Evolutionary conservation across 2,329 filamentous ascomycete genomes (phyloP), one percentile per base, ranked within the genome.

Genomic region (Herpotrichia juniperi): DNA sequence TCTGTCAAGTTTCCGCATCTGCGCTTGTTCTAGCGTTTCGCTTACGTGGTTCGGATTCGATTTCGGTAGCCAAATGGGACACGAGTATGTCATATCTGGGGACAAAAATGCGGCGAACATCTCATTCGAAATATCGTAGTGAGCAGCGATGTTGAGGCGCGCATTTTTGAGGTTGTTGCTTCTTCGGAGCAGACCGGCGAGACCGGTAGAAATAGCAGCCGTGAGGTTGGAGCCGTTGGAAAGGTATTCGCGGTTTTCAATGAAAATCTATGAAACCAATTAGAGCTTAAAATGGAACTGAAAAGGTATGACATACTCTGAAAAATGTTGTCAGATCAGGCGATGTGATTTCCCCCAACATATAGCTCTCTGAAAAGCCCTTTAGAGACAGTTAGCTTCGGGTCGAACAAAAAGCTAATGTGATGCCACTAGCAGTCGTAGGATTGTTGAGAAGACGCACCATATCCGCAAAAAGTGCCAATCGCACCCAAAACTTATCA

Each of bases 51-150:
- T 58, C 3, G 74, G 63, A 42, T 78, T 74, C 10, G 74, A 74
- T 30, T 68, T 73, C 0, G 74, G 75, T 39, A 79, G 75, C 87
- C 87, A 89, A 44, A 89, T 85, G 2, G 87, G 83, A 65, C 87
- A 89, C 0, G 86, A 89, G 62, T 90, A 90, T 3, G 87, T 90
- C 87, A 91, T 90, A 64, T 90, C 88, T n/a, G 83, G 79, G 0
- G 86, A 89, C 24, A 90, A 77, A 59, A 90, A 90, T 0, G 87
- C 86, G 5, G 86, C 85, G 62, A 91, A 90, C 85, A 90, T 89
- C 51, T 86, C 85, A 64, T 91, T 91, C 58, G 84, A 87, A 56
- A 90, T 88, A 62, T 91, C 88, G 68, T 91, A 91, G 59, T 91
- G 88, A 4, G 87, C 87, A 2, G 82, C 82, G 46, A 89, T 85